These are phyloP conservation scores for Jatropha podagrica DNA, from an alignment of 441 rosid species.

Conservation along the genomic window DNA sequence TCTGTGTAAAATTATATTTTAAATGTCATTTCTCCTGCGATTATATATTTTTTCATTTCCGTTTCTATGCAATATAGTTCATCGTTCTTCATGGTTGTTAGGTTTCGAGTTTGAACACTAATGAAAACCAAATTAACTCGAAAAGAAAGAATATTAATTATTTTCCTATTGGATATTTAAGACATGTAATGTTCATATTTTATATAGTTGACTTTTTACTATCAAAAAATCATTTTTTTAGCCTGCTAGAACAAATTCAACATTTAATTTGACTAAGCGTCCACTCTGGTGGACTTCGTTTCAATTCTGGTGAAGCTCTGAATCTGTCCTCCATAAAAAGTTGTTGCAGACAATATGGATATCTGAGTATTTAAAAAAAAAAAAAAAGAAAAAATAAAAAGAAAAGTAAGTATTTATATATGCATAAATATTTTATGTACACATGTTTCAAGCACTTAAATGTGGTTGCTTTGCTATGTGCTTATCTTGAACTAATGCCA, in stretches of 20 bases:
- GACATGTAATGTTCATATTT: neutral
- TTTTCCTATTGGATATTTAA: neutral
- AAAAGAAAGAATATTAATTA: neutral
- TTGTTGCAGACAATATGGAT: slow-evolving; percentile 5
- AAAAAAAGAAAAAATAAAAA: neutral
- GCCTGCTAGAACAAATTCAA: slow-evolving; percentile 5
- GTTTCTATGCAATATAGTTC: too few species aligned
- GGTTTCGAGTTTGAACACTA: too few species aligned
- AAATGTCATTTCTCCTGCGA: too few species aligned
- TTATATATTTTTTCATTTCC: too few species aligned
- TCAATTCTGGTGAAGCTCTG: slow-evolving; percentile 3
- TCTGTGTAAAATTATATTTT: too few species aligned
- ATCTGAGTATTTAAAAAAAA: neutral
- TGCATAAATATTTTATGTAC: too few species aligned
- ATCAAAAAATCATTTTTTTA: slow-evolving; percentile 8
- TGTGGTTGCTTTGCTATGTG: neutral
- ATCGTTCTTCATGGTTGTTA: too few species aligned
- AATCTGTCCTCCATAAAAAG: slow-evolving; percentile 7
- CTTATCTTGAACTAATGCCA: neutral
- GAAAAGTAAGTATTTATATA: neutral
- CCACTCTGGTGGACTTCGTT: slow-evolving; percentile 5
- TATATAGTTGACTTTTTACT: slow-evolving; percentile 10
- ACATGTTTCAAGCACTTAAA: neutral
- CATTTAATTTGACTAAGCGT: slow-evolving; percentile 7
- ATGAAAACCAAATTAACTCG: too few species aligned